A percentile compares a stretch with the other conserved stretches of the same genome.
phyloP scores from a whole-genome alignment of 257 asterid genomes.

The Nicotiana sylvestris region DNA sequence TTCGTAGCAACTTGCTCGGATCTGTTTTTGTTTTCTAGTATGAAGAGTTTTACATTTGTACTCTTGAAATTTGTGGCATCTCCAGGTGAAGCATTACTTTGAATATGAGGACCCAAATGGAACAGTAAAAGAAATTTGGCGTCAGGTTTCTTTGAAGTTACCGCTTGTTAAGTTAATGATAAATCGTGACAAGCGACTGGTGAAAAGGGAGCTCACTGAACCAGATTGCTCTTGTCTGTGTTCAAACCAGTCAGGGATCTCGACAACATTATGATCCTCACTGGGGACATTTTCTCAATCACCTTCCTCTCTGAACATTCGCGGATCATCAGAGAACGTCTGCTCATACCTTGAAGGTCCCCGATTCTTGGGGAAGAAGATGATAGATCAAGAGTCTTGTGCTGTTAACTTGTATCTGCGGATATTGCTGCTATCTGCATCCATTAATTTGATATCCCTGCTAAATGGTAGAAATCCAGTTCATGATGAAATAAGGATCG shows the following conservation, averaged over 20 bases:
- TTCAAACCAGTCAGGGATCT: constrained; percentile 69
- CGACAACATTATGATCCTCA: constrained; percentile 35
- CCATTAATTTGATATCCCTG: background rate
- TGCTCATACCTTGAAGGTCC: background rate
- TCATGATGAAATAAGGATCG: background rate
- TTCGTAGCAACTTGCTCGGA: background rate
- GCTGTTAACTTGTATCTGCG: constrained; percentile 2
- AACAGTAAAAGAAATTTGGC: constrained; percentile 85
- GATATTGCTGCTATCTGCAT: background rate
- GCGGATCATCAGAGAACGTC: background rate
- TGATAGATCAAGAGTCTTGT: background rate
- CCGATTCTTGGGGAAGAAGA: background rate
- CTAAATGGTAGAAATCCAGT: constrained; percentile 8
- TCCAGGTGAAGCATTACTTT: constrained; percentile 79
- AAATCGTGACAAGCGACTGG: constrained; percentile 78
- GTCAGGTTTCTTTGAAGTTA: constrained; percentile 74
- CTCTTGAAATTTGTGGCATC: background rate
- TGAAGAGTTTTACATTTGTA: background rate
- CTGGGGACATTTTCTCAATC: background rate
- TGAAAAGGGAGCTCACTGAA: constrained; percentile 48
- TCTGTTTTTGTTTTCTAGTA: background rate
- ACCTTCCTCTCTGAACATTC: background rate
- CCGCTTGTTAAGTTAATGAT: constrained; percentile 79
- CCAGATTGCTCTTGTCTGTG: constrained; percentile 89
- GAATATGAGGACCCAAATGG: constrained; percentile 90